Evolutionary conservation across 2,329 filamentous ascomycete genomes (phyloP).

Genomic region (Penicillium griseofulvum): DNA sequence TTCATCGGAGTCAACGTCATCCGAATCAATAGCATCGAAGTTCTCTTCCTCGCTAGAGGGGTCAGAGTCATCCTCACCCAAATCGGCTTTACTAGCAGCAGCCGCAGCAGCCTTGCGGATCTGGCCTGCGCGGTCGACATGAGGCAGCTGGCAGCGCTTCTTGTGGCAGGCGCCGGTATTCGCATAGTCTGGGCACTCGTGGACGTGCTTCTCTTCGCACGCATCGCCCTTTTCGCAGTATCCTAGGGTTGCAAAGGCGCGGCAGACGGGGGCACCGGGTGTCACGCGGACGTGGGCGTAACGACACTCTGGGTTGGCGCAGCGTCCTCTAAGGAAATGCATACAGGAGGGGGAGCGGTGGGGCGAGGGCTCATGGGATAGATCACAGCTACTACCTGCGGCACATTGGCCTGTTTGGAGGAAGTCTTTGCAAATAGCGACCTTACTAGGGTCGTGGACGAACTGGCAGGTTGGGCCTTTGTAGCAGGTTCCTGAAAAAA

Average conservation of each 20-base stretch:
- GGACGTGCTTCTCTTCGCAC: constrained; percentile 80
- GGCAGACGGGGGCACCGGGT: constrained; percentile 75
- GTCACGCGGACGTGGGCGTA: constrained; percentile 83
- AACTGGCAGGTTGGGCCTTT: constrained; percentile 79
- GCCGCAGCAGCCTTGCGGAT: constrained; percentile 55
- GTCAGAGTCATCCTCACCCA: constrained; percentile 61
- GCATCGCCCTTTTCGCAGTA: constrained; percentile 80
- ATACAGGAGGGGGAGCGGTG: constrained; percentile 84
- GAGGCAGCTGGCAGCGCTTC: constrained; percentile 78
- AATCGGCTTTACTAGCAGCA: constrained; percentile 43
- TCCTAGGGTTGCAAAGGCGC: constrained; percentile 77
- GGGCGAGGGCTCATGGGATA: constrained; percentile 81
- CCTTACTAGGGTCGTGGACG: constrained; percentile 78
- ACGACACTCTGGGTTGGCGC: constrained; percentile 79
- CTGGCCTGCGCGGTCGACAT: constrained; percentile 83
- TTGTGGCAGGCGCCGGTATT: constrained; percentile 81
- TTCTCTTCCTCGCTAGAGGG: constrained; percentile 75
- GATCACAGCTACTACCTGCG: constrained; percentile 76
- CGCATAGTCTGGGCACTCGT: constrained; percentile 93
- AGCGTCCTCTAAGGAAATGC: constrained; percentile 86
- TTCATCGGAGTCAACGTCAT: constrained; percentile 68
- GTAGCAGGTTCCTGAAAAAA: constrained; percentile 70
- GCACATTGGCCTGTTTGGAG: constrained; percentile 75
- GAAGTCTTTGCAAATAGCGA: constrained; percentile 86
- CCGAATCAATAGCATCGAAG: constrained; percentile 62